Conservation (phyloP, 2,329 filamentous ascomycete genomes). For the Monosporascus sp. region DNA sequence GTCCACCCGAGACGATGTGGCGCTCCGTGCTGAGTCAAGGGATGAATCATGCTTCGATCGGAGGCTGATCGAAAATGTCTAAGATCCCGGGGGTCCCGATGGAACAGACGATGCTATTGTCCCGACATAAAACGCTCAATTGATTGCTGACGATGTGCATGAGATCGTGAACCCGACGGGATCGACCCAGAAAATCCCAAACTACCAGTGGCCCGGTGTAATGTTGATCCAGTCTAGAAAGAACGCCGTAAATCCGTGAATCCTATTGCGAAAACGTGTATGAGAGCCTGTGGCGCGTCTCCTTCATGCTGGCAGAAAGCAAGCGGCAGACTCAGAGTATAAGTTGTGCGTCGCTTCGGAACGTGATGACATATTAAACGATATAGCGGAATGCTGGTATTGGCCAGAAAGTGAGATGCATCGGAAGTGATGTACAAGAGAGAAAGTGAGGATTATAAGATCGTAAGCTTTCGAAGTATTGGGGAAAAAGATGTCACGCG, state of each 20-base stretch:
- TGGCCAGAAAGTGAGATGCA: constrained; percentile 14
- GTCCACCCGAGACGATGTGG: neutral
- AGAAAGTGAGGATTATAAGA: constrained; percentile 17
- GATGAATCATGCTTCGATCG: neutral
- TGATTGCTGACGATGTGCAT: constrained; percentile 4
- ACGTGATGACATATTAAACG: constrained; percentile 23
- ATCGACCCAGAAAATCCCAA: constrained; percentile 10
- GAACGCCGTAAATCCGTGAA: constrained; percentile 17
- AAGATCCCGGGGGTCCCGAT: neutral
- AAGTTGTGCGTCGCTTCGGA: constrained; percentile 7
- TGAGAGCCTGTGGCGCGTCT: constrained; percentile 12
- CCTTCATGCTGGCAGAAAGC: constrained; percentile 12
- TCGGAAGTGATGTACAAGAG: constrained; percentile 26
- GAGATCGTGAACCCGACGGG: constrained; percentile 5
- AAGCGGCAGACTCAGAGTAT: constrained; percentile 16
- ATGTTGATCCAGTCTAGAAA: constrained; percentile 13
- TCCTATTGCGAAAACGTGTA: constrained; percentile 9
- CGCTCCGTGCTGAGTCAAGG: neutral
- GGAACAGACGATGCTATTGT: constrained; percentile 1
- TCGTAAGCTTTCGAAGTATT: constrained; percentile 5
- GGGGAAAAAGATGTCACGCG: neutral
- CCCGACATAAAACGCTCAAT: constrained; percentile 9
- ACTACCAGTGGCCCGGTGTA: constrained; percentile 2
- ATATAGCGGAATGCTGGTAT: constrained; percentile 19
- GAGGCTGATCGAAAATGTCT: neutral